A percentile compares a stretch with the other conserved stretches of the same genome.
Evolutionary conservation across 495 filamentous ascomycete genomes (phyloP).

Genomic region (Cercophora newfieldiana): DNA sequence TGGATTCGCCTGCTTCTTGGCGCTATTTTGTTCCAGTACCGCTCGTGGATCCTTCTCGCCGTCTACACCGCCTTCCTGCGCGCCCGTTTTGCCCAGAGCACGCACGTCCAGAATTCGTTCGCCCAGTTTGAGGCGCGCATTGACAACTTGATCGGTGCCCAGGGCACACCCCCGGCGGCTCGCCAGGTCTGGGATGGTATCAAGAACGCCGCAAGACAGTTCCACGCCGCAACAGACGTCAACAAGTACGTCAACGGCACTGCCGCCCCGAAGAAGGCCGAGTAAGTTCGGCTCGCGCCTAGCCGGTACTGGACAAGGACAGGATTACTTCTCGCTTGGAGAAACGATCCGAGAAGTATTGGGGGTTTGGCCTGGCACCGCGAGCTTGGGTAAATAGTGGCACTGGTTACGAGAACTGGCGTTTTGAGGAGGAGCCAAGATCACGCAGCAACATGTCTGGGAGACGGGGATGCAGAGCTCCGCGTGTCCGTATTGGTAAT

Average conservation of each 20-base stretch:
- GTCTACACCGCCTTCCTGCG: slow-evolving; percentile 93
- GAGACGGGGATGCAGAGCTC: background rate
- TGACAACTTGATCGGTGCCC: slow-evolving; percentile 79
- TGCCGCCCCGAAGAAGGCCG: slow-evolving; percentile 54
- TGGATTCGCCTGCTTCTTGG: slow-evolving; percentile 79
- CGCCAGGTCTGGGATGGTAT: slow-evolving; percentile 79
- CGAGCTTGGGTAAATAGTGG: background rate
- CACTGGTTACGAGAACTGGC: background rate
- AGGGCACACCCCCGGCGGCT: slow-evolving; percentile 81
- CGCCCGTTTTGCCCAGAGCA: slow-evolving; percentile 84
- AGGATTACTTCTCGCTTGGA: background rate
- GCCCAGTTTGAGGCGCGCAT: slow-evolving; percentile 68
- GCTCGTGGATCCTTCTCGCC: slow-evolving; percentile 82
- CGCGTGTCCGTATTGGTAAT: background rate
- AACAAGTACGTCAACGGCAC: slow-evolving; percentile 63
- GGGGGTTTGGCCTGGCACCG: background rate
- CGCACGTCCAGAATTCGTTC: slow-evolving; percentile 82
- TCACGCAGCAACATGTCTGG: background rate
- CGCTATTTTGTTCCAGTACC: slow-evolving; percentile 80
- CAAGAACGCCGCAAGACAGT: slow-evolving; percentile 72
- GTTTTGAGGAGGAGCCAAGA: background rate
- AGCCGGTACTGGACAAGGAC: background rate
- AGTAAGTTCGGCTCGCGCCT: slow-evolving; percentile 27
- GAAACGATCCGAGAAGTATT: background rate
- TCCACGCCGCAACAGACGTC: slow-evolving; percentile 76